Evolutionary conservation across 306 rosid species (phyloP).

Genomic region (Medicago lupulina): DNA sequence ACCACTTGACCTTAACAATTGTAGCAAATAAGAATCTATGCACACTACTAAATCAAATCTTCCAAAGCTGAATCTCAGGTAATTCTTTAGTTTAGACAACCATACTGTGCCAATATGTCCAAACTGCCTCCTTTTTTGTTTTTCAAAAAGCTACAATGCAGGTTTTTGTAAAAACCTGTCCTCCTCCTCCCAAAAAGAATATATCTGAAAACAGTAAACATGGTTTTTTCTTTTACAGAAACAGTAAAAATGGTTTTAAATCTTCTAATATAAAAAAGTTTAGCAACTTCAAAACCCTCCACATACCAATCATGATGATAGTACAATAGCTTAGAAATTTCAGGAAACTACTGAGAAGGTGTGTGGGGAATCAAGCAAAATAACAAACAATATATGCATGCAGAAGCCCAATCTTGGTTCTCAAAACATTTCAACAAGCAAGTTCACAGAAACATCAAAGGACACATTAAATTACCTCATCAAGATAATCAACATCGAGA

Average conservation of each 20-base stretch:
- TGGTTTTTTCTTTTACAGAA: neutral
- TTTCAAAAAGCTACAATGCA: conserved; percentile 8
- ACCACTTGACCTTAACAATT: neutral
- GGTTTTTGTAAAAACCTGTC: neutral
- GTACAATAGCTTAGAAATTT: conserved; percentile 4
- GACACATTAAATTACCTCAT: conserved; percentile 66
- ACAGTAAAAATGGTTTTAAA: neutral
- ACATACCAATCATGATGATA: conserved; percentile 18
- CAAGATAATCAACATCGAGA: conserved; percentile 95
- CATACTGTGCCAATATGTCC: conserved; percentile 3
- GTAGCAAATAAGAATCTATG: conserved; percentile 28
- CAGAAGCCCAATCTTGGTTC: conserved; percentile 28
- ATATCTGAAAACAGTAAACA: neutral
- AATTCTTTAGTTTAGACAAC: neutral
- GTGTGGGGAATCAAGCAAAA: conserved; percentile 23
- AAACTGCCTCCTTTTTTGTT: conserved; percentile 11
- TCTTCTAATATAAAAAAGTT: conserved; percentile 24
- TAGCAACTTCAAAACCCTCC: conserved; percentile 28
- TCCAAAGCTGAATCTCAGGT: conserved; percentile 10
- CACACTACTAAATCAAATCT: conserved; percentile 9
- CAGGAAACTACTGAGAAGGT: conserved; percentile 5
- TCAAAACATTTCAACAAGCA: conserved; percentile 11
- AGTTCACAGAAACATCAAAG: conserved; percentile 36
- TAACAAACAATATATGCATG: conserved; percentile 26
- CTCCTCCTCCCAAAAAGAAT: neutral